Percentiles rank a stretch among this genome's conserved stretches.
phyloP scores from a whole-genome alignment of 2,329 filamentous ascomycete genomes.

The Fusarium transvaalense region DNA sequence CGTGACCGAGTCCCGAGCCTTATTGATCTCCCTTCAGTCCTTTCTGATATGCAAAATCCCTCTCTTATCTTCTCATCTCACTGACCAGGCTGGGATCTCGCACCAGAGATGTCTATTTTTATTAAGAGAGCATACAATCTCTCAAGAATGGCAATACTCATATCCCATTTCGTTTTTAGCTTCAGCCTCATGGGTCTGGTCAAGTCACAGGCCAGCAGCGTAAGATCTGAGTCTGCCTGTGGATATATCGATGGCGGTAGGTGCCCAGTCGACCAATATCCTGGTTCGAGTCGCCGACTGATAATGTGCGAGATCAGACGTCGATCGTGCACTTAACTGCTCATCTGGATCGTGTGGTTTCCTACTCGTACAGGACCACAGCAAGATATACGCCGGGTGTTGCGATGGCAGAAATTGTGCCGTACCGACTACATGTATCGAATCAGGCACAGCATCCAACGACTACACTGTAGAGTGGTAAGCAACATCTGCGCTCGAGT shows the following conservation, averaged over 20 bases:
- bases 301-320: neutral
- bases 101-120: neutral
- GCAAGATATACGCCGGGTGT: slow-evolving; percentile 13
- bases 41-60: neutral
- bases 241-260: slow-evolving; percentile 21
- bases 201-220: neutral
- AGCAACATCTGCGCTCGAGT: neutral
- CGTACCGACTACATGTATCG: slow-evolving; percentile 23
- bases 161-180: neutral
- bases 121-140: neutral
- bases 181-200: neutral
- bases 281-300: neutral
- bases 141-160: neutral
- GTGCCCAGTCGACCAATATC: neutral
- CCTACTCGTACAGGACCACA: neutral
- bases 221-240: neutral
- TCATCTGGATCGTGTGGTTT: slow-evolving; percentile 3
- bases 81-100: neutral
- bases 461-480: slow-evolving; percentile 17
- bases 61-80: neutral
- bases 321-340: slow-evolving; percentile 1
- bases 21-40: too few relatives aligned
- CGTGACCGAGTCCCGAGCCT: neutral
- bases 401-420: slow-evolving; percentile 12
- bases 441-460: slow-evolving; percentile 21